These are phyloP conservation scores for Globisporangium alternatum DNA, from an alignment of 352 stramenopile species.

Conservation along the genomic window DNA sequence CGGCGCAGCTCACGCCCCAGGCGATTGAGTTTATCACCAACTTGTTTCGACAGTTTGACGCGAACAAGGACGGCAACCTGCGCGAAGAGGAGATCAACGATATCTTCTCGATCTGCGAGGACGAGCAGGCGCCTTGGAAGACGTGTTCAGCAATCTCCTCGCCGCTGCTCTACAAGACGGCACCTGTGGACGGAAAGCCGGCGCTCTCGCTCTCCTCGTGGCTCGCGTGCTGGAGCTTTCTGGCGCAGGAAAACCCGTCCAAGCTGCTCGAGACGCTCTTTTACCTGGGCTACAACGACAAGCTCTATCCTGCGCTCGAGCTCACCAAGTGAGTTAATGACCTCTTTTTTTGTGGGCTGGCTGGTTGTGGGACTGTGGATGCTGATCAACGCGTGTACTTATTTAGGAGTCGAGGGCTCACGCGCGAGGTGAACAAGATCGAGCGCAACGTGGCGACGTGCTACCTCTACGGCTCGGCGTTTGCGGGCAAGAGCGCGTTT, in stretches of 20 bases:
- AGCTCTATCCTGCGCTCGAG: conserved; percentile 57
- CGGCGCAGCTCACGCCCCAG: conserved; percentile 67
- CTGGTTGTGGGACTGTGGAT: not conserved
- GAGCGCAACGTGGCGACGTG: conserved; percentile 72
- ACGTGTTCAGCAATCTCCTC: conserved; percentile 57
- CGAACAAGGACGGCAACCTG: conserved; percentile 78
- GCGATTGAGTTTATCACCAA: conserved; percentile 70
- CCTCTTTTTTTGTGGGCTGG: not conserved
- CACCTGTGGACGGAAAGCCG: conserved; percentile 46
- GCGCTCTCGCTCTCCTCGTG: conserved; percentile 56
- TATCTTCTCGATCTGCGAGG: conserved; percentile 84
- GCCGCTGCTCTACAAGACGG: conserved; percentile 54
- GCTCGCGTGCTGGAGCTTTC: conserved; percentile 70
- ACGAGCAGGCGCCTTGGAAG: conserved; percentile 63
- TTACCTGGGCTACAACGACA: conserved; percentile 83
- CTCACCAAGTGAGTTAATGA: conserved; percentile 48
- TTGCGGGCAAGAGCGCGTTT: conserved; percentile 53
- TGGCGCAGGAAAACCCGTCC: conserved; percentile 72
- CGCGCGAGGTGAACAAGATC: conserved; percentile 51
- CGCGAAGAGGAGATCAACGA: conserved; percentile 60
- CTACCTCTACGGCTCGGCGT: conserved; percentile 52
- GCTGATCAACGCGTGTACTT: not conserved
- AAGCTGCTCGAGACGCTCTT: conserved; percentile 78
- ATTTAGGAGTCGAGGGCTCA: conserved; percentile 43
- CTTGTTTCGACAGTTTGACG: conserved; percentile 81